phyloP scores from a whole-genome alignment of 441 rosid genomes.

The Populus trichocarpa region DNA sequence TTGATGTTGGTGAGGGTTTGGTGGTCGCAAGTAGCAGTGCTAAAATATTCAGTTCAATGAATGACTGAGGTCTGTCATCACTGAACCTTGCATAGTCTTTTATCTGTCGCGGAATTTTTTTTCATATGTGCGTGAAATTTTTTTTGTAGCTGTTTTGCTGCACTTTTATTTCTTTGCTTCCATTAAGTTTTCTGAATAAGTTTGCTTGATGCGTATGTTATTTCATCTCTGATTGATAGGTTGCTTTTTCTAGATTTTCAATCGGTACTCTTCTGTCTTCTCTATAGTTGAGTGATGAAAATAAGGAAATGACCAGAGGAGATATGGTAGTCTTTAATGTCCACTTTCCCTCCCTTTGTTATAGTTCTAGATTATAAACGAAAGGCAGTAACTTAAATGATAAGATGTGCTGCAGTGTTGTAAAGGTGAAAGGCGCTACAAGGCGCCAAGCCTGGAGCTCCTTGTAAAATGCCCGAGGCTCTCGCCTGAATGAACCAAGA shows the following conservation, averaged over 20 bases:
- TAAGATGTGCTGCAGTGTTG: background rate
- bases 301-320: background rate
- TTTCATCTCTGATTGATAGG: background rate
- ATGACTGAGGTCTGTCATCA: background rate
- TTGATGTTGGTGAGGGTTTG: slow-evolving; percentile 2
- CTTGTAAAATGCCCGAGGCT: no score
- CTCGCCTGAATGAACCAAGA: no score
- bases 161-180: background rate
- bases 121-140: background rate
- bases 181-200: background rate
- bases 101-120: background rate
- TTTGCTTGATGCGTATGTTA: background rate
- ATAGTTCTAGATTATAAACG: background rate
- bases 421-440: no score
- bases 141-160: background rate
- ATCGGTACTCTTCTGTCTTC: background rate
- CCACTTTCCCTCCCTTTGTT: background rate
- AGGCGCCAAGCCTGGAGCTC: no score
- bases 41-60: background rate
- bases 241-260: background rate
- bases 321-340: background rate
- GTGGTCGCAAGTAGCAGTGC: background rate
- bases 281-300: background rate
- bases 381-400: background rate
- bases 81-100: background rate